phyloP scores from a whole-genome alignment of 2,329 filamentous ascomycete species.

The Rhynchosporium secalis region DNA sequence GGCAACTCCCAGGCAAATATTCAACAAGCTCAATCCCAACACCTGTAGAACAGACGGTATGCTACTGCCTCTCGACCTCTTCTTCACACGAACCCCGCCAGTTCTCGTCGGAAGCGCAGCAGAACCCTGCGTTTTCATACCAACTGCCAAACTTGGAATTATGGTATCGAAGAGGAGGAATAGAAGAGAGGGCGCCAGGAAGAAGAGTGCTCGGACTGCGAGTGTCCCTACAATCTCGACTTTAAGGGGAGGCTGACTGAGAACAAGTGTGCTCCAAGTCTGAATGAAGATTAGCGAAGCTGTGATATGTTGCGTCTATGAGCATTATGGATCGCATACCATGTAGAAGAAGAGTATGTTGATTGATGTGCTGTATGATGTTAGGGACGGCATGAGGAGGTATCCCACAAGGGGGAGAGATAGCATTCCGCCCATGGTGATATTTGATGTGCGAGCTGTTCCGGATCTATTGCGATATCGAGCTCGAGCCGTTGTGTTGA shows the following conservation, averaged over 20 bases:
- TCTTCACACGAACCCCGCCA: constrained; percentile 37
- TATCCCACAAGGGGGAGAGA: constrained; percentile 73
- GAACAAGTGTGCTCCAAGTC: constrained; percentile 81
- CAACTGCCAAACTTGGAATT: constrained; percentile 66
- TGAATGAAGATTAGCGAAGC: constrained; percentile 40
- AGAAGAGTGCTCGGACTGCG: constrained; percentile 67
- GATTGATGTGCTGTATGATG: constrained; percentile 74
- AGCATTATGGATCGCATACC: constrained; percentile 54
- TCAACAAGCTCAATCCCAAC: constrained; percentile 53
- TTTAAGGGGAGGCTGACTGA: constrained; percentile 72
- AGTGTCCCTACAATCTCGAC: constrained; percentile 74
- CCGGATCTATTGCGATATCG: background rate
- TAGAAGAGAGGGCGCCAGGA: constrained; percentile 68
- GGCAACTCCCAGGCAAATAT: constrained; percentile 53
- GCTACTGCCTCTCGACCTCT: constrained; percentile 38
- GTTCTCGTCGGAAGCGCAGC: constrained; percentile 51
- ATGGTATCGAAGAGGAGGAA: constrained; percentile 73
- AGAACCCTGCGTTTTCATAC: constrained; percentile 66
- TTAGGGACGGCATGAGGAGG: constrained; percentile 59
- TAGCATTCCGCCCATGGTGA: constrained; percentile 63
- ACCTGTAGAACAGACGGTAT: constrained; percentile 49
- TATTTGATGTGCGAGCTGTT: background rate
- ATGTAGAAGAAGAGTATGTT: constrained; percentile 89
- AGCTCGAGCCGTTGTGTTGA: constrained; percentile 5
- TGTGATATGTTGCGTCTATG: background rate